A percentile compares a stretch with the other conserved stretches of the same genome.
These are phyloP conservation scores for Pavlovales sp. DNA, from an alignment of 208 protist species.

Conservation along the genomic window DNA sequence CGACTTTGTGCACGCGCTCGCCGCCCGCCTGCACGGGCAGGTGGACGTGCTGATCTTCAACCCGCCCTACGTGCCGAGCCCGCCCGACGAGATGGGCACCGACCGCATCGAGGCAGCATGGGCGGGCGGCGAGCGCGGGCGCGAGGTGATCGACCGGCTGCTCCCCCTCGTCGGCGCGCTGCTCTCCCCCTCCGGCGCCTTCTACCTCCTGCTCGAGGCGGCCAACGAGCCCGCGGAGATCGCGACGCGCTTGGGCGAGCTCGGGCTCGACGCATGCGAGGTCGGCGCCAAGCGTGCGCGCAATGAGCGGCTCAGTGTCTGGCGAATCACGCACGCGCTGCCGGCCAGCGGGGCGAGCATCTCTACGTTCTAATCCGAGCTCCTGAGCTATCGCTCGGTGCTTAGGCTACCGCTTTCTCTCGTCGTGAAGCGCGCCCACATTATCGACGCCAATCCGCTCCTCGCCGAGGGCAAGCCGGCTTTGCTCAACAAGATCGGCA, in stretches of 20 bases:
- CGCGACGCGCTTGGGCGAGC: background rate
- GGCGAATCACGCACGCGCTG: no score
- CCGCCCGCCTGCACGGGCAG: background rate
- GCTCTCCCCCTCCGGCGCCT: background rate
- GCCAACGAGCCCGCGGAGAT: background rate
- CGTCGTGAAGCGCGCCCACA: no score
- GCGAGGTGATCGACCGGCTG: slow-evolving; percentile 14
- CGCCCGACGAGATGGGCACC: background rate
- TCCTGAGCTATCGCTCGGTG: no score
- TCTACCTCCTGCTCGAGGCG: background rate
- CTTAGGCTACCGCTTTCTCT: no score
- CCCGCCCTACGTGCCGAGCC: slow-evolving; percentile 34
- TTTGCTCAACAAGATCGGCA: no score
- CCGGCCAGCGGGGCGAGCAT: no score
- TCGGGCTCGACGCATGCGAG: background rate
- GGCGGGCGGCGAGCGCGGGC: slow-evolving; percentile 7
- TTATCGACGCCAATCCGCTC: no score
- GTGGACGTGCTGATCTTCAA: slow-evolving; percentile 40
- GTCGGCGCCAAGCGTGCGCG: background rate
- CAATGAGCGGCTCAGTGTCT: slow-evolving; percentile 19
- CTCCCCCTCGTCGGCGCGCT: background rate
- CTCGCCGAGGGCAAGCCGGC: no score
- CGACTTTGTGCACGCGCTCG: background rate
- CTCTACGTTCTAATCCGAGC: no score
- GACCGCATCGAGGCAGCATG: slow-evolving; percentile 5